Percentiles rank a stretch among this genome's conserved stretches.
Conservation (phyloP, 352 stramenopile species). For the Elongisporangium undulatum region DNA sequence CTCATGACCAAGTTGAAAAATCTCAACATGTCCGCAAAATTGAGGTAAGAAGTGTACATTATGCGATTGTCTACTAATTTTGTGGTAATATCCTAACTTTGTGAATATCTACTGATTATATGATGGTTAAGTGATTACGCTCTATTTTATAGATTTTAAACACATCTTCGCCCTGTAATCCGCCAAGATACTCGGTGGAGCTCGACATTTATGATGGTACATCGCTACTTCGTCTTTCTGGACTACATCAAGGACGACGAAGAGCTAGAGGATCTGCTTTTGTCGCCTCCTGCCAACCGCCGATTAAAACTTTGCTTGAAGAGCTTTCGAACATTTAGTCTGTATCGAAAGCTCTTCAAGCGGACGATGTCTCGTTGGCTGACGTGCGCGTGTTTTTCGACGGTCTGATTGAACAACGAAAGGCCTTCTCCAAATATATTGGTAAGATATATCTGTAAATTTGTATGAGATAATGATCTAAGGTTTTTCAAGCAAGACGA, state of each 20-base stretch:
- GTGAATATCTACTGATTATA: constrained; percentile 1
- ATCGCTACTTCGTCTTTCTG: constrained; percentile 5
- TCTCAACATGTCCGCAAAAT: constrained; percentile 3
- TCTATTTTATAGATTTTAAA: constrained; percentile 6
- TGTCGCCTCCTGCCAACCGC: neutral
- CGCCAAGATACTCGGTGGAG: constrained; percentile 12
- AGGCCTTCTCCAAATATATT: neutral
- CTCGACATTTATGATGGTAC: constrained; percentile 7
- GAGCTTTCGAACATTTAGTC: constrained; percentile 6
- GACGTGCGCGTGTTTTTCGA: constrained; percentile 9
- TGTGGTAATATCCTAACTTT: neutral
- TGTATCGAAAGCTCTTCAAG: constrained; percentile 7
- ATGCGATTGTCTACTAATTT: no score
- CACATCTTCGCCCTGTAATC: constrained; percentile 2
- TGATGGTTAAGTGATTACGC: constrained; percentile 2
- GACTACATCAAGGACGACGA: constrained; percentile 8
- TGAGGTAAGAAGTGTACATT: constrained; percentile 8
- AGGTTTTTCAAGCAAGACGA: no score
- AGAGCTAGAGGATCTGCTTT: constrained; percentile 1
- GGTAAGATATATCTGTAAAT: constrained; percentile 2
- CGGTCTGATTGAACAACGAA: constrained; percentile 1
- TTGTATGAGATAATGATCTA: no score
- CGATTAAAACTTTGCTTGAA: neutral
- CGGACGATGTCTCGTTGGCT: neutral
- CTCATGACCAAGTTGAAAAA: constrained; percentile 11